These are phyloP conservation scores for Austroboletus eburneus DNA, from an alignment of 768 basidiomycete species.

Conservation along the genomic window DNA sequence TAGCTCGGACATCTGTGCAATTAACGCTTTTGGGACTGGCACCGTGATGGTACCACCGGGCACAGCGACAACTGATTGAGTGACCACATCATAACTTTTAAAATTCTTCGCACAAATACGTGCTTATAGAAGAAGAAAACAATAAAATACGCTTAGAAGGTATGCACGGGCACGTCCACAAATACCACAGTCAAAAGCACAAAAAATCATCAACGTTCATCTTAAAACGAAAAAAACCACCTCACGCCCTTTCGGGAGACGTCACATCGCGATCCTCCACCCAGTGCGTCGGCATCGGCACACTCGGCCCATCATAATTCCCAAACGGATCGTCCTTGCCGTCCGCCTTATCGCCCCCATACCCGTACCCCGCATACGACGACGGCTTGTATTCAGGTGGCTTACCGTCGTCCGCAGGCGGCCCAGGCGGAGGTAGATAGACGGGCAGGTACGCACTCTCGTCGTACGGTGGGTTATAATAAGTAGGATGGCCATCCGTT, in stretches of 20 bases:
- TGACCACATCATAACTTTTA: too few species aligned
- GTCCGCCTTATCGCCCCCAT: slow-evolving; percentile 27
- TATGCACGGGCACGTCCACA: too few species aligned
- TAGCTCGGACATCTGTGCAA: too few species aligned
- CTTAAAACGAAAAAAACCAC: too few species aligned
- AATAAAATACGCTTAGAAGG: too few species aligned
- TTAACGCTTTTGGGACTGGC: too few species aligned
- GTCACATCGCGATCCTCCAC: slow-evolving; percentile 42
- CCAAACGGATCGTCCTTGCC: slow-evolving; percentile 53
- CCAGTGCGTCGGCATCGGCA: slow-evolving; percentile 34
- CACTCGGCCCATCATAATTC: slow-evolving; percentile 39
- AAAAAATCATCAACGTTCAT: too few species aligned
- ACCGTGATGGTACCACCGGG: too few species aligned
- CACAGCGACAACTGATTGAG: too few species aligned
- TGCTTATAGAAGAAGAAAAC: too few species aligned
- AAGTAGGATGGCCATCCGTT: slow-evolving; percentile 39
- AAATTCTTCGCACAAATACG: too few species aligned
- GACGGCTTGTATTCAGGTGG: slow-evolving; percentile 45
- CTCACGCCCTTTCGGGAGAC: slow-evolving; percentile 16
- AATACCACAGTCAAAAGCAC: too few species aligned
- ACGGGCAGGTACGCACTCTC: slow-evolving; percentile 28
- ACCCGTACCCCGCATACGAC: slow-evolving; percentile 23
- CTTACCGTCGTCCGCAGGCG: slow-evolving; percentile 45
- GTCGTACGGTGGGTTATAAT: slow-evolving; percentile 60
- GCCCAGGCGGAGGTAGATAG: slow-evolving; percentile 48